A percentile compares a stretch with the other conserved stretches of the same genome.
Conservation (phyloP, 345 rosid species). For the Iberis pinnata region DNA sequence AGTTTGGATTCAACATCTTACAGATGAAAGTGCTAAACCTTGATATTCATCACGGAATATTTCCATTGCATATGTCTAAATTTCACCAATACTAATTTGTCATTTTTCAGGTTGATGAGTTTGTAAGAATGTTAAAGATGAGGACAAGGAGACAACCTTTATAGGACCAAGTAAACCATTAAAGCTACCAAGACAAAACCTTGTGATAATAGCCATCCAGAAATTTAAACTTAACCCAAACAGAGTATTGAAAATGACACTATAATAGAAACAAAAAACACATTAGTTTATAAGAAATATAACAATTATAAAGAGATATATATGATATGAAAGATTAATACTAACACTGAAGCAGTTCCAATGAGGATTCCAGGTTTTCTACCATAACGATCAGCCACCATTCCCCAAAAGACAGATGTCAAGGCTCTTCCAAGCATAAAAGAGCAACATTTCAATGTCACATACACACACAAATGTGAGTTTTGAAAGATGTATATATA, state of each 20-base stretch:
- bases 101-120: too few relatives aligned
- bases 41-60: constrained; percentile 66
- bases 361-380: constrained; percentile 77
- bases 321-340: too few relatives aligned
- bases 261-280: constrained; percentile 23
- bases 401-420: constrained; percentile 84
- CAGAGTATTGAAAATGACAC: constrained; percentile 81
- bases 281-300: not conserved
- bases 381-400: constrained; percentile 83
- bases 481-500: not conserved
- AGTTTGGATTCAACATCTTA: constrained; percentile 35
- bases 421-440: constrained; percentile 88
- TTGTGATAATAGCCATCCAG: constrained; percentile 79
- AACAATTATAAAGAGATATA: too few relatives aligned
- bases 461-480: constrained; percentile 5
- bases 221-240: constrained; percentile 82
- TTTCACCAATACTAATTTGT: not conserved
- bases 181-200: constrained; percentile 85
- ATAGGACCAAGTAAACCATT: constrained; percentile 89
- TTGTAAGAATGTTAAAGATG: not conserved
- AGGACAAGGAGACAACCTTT: constrained; percentile 62
- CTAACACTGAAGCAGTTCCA: constrained; percentile 73
- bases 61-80: constrained; percentile 81
- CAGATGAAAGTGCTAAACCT: constrained; percentile 75
- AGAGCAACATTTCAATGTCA: constrained; percentile 55